Base-by-base conservation (phyloP, 768 basidiomycete species). In the Hericium erinaceus region DNA sequence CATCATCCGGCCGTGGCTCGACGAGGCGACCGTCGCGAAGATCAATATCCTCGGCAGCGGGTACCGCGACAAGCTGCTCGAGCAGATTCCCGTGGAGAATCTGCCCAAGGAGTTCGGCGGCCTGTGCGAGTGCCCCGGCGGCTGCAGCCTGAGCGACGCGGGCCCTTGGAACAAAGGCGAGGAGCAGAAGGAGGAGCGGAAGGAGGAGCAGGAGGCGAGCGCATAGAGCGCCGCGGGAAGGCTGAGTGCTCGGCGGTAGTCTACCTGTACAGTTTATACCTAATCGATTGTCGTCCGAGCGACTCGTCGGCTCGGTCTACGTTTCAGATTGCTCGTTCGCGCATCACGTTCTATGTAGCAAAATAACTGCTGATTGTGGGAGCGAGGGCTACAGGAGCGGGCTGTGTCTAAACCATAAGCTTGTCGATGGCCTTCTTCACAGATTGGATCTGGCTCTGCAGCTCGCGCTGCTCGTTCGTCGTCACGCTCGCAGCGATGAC, bases 401-500 rank as follows among this genome's bases (percentile, higher is more conserved):
- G 6, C 33, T 33, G 33, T 2, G 33, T 33, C 67, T 62, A 81
- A 64, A 71, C 73, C 70, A 76, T 76, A 58, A 84, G 70, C 71
- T 83, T 89, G 70, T 92, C 90, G 61, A 92, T 89, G 22, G 80
- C 82, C 51, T 79, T 77, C 78, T 97, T 98, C 72, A 95, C 78
- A 57, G 83, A 85, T 64, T 79, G 78, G 65, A 98, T 95, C 74
- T 97, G 94, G 69, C 87, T 87, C 57, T 82, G 81, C 38, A 98
- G 78, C 72, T 98, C 94, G 70, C 85, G 85, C 48, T 89, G 87
- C 72, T 98, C 95, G 64, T 92, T 95, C 58, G 93, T 97, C n/a
- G 92, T 98, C 61, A 98, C 86, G 66, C 91, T 94, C 33, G 90
- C 92, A 60, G 95, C 84, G 60, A 99, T 98, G 64, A 98, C 95